Base-by-base conservation (phyloP, 768 basidiomycete species). In the Pisolithus albus region DNA sequence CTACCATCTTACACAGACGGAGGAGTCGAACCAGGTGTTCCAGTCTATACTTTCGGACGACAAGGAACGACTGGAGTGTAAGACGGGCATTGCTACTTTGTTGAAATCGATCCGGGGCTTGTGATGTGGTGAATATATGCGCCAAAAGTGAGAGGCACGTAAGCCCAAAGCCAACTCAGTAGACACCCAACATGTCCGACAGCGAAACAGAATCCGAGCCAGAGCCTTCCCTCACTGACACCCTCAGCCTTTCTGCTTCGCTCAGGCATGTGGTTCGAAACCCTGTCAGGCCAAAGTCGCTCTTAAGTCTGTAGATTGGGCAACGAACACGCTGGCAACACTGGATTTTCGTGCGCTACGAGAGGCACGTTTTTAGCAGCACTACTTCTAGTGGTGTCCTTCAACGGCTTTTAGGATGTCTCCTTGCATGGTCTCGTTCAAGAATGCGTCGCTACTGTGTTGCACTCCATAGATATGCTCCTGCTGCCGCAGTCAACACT, bases 31-130 rank as follows among this genome's bases (percentile, higher is more conserved):
- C 18, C 69, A 74, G 34, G 73, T 73, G 7, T 81, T 87, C 52
- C 81, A 85, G 56, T 67, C 78, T 4, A 56, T 91, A 28, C 82
- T 88, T 64, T 87, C 87, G 21, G 75, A 70, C 51, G 81, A 63
- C 52, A 70, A 72, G 24, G 74, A 75, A 19, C 57, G 64, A 46
- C 65, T 88, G 55, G 70, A 75, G 57, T 80, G 79, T 64, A 76
- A 75, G 61, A 77, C 77, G 50, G 74, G 79, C 59, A 70, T 84
- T 38, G 73, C 78, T 40, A 66, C 72, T 4, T 84, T 82, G 65
- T 68, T 86, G 49, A 79, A 73, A 61, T 75, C 74, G 59, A 83
- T 83, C 52, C 63, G 72, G 37, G 81, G 80, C 50, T 61, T 83
- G 57, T 82, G 70, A 68, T 53, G 21, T 46, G 13, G n/a, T 26